phyloP scores from a whole-genome alignment of 805 yeast species.

The Ogataea methanolica region DNA sequence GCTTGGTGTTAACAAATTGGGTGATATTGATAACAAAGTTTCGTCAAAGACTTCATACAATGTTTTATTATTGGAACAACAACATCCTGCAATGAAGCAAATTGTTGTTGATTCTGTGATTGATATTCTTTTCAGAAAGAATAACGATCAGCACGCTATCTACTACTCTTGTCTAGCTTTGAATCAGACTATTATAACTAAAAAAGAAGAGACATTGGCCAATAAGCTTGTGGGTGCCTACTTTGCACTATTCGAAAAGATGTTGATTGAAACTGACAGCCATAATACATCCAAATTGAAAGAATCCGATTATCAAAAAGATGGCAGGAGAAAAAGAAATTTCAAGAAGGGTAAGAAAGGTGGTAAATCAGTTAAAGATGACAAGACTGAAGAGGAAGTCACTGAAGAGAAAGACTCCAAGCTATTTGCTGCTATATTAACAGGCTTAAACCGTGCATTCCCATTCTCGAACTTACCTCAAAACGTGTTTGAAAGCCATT shows the following conservation, averaged over 20 bases:
- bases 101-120: conserved; percentile 74
- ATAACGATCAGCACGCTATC: conserved; percentile 78
- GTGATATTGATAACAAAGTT: conserved; percentile 88
- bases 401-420: conserved; percentile 78
- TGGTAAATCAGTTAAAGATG: conserved; percentile 69
- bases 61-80: conserved; percentile 74
- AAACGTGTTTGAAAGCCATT: conserved; percentile 66
- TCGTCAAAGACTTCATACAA: conserved; percentile 84
- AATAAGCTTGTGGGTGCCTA: conserved; percentile 79
- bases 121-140: conserved; percentile 71
- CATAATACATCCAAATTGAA: conserved; percentile 34
- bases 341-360: conserved; percentile 85
- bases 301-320: conserved; percentile 46
- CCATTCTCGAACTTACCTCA: conserved; percentile 80
- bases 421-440: conserved; percentile 81
- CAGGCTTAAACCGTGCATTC: conserved; percentile 94
- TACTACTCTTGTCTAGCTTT: conserved; percentile 85
- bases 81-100: conserved; percentile 93
- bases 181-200: conserved; percentile 86
- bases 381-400: conserved; percentile 59
- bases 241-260: conserved; percentile 79
- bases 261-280: conserved; percentile 64
- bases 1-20: conserved; percentile 88
- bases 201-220: conserved; percentile 74
- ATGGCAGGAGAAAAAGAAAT: conserved; percentile 65